These are phyloP conservation scores for Acacia concinna DNA, from an alignment of 331 rosid species.

Conservation along the genomic window DNA sequence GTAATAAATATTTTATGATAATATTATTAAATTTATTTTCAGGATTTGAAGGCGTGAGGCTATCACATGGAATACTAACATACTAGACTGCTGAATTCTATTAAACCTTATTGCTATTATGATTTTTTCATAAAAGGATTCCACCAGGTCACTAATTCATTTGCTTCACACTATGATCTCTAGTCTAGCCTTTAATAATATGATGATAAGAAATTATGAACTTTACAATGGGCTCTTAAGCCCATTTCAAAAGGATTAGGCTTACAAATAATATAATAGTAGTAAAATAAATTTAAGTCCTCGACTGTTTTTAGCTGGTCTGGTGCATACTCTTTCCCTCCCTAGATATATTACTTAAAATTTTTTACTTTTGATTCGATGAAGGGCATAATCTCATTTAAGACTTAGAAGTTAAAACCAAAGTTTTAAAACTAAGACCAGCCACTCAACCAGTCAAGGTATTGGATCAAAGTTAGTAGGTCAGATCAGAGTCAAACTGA, in stretches of 20 bases:
- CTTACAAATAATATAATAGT: background rate
- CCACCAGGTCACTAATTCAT: background rate
- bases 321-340: too few relatives aligned
- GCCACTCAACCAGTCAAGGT: too few relatives aligned
- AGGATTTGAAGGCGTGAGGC: too few relatives aligned
- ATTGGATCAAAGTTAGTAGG: too few relatives aligned
- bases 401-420: too few relatives aligned
- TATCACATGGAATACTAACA: too few relatives aligned
- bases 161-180: background rate
- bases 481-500: too few relatives aligned
- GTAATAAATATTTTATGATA: background rate
- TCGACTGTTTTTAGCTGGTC: background rate
- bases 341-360: too few relatives aligned
- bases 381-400: too few relatives aligned
- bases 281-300: background rate
- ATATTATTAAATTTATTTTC: too few relatives aligned
- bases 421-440: too few relatives aligned
- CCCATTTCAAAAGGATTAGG: background rate
- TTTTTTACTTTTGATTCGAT: too few relatives aligned
- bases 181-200: background rate
- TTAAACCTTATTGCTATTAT: background rate
- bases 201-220: background rate
- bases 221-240: background rate
- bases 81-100: background rate
- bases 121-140: background rate